Base-by-base conservation (phyloP, 192 early-diverging fungal genomes). In the Linnemannia schmuckeri region DNA sequence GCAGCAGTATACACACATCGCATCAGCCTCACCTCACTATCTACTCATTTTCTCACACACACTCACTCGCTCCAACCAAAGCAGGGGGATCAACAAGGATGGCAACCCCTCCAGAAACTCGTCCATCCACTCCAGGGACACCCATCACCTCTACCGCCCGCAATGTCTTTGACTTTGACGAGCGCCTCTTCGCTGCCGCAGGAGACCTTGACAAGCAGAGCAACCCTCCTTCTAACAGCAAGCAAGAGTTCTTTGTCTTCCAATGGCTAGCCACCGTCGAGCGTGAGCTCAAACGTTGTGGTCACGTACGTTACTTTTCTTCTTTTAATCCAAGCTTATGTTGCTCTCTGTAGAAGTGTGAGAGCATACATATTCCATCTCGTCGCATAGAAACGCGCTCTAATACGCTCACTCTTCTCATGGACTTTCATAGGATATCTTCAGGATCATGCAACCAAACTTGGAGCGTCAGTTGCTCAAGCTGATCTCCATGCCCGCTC, bases 181-280 rank as follows among this genome's bases (percentile, higher is more conserved):
- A 87, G 10, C 79, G 79, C 2, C 71, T 81, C 24, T 87, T 87
- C 37, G 6, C 76, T 4, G 85, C 85, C 6, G 85, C 85, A 41
- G 85, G 79, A 0, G 85, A 87, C 10, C 75, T 87, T 8, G 85
- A 87, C 76, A 87, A 87, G 47, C 85, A 87, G 47, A 70, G 76
- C 10, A 78, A 73, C 52, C 85, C 85, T 10, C 71, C 85, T 9
- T 78, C 85, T 3, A 87, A 87, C 72, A 87, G 54, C 74, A 95
- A 96, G 79, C 92, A 94, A 74, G 98, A 99, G 84, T 90, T 97
- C 70, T 94, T 93, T 80, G 81, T 98, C 1, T 96, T 98, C 82
- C 96, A 97, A 85, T 99, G 97, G 97, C 92, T 99, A 15, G 93
- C 96, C 1, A 88, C 87, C 63, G 91, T 98, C 7, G 97, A 98